Percentiles rank a stretch among this genome's conserved stretches.
Conservation (phyloP, 768 basidiomycete species). For the Podaxis sp. region DNA sequence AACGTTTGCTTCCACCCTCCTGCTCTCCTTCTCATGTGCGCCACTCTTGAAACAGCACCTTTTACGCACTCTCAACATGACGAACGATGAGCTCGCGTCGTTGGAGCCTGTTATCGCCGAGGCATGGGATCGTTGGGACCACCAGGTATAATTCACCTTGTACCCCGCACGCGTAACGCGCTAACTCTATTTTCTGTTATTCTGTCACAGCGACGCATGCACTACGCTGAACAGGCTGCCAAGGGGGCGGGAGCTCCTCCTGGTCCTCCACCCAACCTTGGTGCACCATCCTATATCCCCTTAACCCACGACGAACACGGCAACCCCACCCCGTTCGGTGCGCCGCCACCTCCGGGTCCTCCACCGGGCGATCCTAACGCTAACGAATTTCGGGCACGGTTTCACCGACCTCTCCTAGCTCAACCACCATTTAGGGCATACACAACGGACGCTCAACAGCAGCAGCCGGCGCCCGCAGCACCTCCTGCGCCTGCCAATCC, state of each 20-base stretch:
- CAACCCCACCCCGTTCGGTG: conserved; percentile 14
- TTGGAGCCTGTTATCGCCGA: conserved; percentile 80
- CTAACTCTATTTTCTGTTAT: conserved; percentile 11
- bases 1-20: conserved; percentile 75
- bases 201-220: conserved; percentile 36
- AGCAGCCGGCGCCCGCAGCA: conserved; percentile 15
- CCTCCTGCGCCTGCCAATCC: conserved; percentile 2
- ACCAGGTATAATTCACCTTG: conserved; percentile 49
- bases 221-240: conserved; percentile 41
- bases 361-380: conserved; percentile 12
- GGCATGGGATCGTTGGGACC: conserved; percentile 87
- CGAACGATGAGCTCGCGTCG: conserved; percentile 75
- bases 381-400: conserved; percentile 14
- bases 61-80: conserved; percentile 69
- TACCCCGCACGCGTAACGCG: conserved; percentile 13
- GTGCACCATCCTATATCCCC: conserved; percentile 27
- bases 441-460: conserved; percentile 15
- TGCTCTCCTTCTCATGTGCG: conserved; percentile 75
- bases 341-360: conserved; percentile 12
- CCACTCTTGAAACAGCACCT: conserved; percentile 76
- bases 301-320: conserved; percentile 27
- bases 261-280: conserved; percentile 23
- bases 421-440: conserved; percentile 16
- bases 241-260: conserved; percentile 29
- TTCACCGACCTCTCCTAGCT: conserved; percentile 17